phyloP scores from a whole-genome alignment of 1,284 basidiomycete genomes.

The Moesziomyces aphidis region DNA sequence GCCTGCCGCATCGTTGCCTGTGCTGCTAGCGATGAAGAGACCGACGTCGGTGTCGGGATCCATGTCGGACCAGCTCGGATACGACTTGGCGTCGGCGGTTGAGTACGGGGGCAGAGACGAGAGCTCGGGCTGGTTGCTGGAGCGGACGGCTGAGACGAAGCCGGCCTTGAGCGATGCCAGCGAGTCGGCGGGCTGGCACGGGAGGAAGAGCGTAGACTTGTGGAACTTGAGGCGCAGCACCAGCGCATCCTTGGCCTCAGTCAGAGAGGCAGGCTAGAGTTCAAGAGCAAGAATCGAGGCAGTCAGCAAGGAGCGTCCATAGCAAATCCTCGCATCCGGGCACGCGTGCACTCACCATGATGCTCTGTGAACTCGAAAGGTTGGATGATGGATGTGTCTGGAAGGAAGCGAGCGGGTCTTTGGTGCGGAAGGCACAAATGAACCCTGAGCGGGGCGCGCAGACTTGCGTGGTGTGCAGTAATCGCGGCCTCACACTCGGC shows the following conservation, averaged over 20 bases:
- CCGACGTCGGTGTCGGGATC: conserved; percentile 30
- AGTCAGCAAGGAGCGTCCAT: too few relatives aligned
- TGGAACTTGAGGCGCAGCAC: conserved; percentile 46
- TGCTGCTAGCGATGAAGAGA: conserved; percentile 35
- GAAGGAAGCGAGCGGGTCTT: neutral
- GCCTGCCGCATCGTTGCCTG: conserved; percentile 12
- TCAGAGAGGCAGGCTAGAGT: conserved; percentile 21
- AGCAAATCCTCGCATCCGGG: too few relatives aligned
- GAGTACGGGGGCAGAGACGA: conserved; percentile 18
- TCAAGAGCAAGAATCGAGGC: neutral
- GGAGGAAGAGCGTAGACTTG: conserved; percentile 42
- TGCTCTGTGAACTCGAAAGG: neutral
- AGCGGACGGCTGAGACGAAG: conserved; percentile 26
- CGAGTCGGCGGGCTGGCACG: conserved; percentile 28
- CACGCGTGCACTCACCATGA: neutral
- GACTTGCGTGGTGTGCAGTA: neutral
- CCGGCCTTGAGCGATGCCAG: conserved; percentile 26
- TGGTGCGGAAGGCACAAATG: neutral
- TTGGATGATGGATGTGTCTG: neutral
- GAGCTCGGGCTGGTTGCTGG: conserved; percentile 33
- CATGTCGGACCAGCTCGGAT: conserved; percentile 31
- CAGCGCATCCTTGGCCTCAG: conserved; percentile 36
- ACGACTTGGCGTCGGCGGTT: conserved; percentile 31
- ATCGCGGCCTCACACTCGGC: neutral
- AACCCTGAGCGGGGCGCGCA: neutral